Conservation (phyloP, 129 eudicot genomes). For the Oenanthe sinensis region DNA sequence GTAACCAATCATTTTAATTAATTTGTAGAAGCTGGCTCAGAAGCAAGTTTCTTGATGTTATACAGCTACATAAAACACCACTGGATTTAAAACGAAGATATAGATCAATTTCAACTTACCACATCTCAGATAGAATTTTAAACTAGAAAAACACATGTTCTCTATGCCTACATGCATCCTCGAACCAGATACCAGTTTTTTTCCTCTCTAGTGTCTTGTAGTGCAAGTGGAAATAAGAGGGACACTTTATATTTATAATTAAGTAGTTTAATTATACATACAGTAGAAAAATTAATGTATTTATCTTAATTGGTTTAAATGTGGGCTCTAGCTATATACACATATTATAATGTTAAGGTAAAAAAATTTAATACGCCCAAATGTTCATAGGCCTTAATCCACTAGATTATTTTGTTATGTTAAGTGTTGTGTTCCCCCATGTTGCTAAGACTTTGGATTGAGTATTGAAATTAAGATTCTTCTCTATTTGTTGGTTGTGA, state of each 20-base stretch:
- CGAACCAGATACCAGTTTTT: background rate
- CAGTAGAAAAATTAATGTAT: background rate
- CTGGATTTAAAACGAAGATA: background rate
- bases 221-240: background rate
- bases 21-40: background rate
- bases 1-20: background rate
- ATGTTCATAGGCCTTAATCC: too few relatives aligned
- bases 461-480: too few relatives aligned
- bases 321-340: background rate
- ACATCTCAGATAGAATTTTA: background rate
- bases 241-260: background rate
- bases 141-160: background rate
- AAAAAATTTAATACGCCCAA: too few relatives aligned
- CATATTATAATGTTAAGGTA: background rate
- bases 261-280: background rate
- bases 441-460: too few relatives aligned
- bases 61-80: background rate
- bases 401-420: too few relatives aligned
- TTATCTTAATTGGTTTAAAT: background rate
- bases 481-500: too few relatives aligned
- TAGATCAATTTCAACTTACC: background rate
- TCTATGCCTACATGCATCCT: background rate
- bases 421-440: too few relatives aligned
- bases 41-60: background rate
- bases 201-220: background rate